Base-by-base conservation (phyloP, 176 grass and related monocot species). In the Zoysia pacifica region DNA sequence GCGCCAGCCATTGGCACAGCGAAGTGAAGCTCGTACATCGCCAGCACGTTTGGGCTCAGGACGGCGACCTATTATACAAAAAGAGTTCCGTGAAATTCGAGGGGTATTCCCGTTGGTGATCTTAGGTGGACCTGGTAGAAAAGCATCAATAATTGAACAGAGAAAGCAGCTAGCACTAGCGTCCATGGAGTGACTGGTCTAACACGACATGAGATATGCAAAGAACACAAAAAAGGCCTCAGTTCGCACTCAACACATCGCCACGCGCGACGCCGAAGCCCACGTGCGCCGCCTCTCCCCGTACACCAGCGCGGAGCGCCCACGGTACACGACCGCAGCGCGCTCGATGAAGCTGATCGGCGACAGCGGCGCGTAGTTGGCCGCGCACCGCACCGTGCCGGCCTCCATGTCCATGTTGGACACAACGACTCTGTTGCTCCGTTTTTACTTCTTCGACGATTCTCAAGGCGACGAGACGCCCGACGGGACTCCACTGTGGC, bases 261-360 rank as follows among this genome's bases (percentile, higher is more conserved):
- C 79, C 76, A 43, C 88, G 88, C 49, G 76, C n/a, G 78, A 75
- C 74, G 87, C 91, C 78, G 69, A 19, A 46, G 65, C 70, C 91
- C 91, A 93, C 51, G 91, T 87, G 81, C 56, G 73, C 14, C 71
- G 63, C 40, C 71, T 54, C 42, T 76, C 75, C 6, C 80, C 80
- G 74, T 51, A 82, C 68, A 81, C 69, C 74, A 79, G 79, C 8
- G 83, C 82, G 9, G 80, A 47, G 70, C 90, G 81, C 16, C 53
- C 20, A 37, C 83, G 84, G 69, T 90, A 90, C 10, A 90, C 91
- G 44, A 71, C 84, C 1, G 91, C 91, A 39, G 91, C 87, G 65
- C 91, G 91, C 85, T 90, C 85, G 62, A 93, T 78, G 85, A 93
- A n/a, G n/a, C n/a, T n/a, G 28, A 90, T 58, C 12, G 91, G 91